Conservation (phyloP, 176 grass and related monocot genomes). For the Zea luxurians region DNA sequence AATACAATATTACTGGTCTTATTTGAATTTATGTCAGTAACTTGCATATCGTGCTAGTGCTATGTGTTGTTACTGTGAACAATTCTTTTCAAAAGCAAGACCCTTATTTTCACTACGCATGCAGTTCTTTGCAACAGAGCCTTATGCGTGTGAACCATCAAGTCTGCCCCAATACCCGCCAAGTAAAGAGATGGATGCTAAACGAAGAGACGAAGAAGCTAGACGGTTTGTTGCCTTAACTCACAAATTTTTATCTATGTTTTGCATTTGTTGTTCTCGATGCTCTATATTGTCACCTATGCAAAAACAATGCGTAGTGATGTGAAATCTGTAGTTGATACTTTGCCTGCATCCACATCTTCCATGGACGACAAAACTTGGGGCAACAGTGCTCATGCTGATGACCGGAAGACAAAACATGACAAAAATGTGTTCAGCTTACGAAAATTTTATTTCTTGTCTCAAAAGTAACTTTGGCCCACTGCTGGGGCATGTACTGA, state of each 20-base stretch:
- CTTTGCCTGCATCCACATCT: conserved; percentile 6
- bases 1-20: background rate
- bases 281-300: conserved; percentile 19
- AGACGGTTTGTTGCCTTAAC: conserved; percentile 58
- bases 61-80: background rate
- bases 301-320: background rate
- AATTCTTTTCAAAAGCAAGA: conserved; percentile 18
- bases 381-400: background rate
- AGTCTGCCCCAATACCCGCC: conserved; percentile 79
- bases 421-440: background rate
- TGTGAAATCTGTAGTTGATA: conserved; percentile 11
- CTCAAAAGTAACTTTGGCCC: conserved; percentile 38
- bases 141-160: conserved; percentile 65
- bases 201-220: conserved; percentile 81
- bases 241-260: conserved; percentile 10
- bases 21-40: conserved; percentile 4
- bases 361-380: background rate
- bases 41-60: conserved; percentile 6
- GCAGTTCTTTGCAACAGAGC: conserved; percentile 80
- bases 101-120: conserved; percentile 17
- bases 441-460: background rate
- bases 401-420: background rate
- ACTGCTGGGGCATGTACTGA: conserved; percentile 30
- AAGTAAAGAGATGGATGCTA: conserved; percentile 87
- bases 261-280: conserved; percentile 23